A percentile compares a stretch with the other conserved stretches of the same genome.
Conservation (phyloP, 805 yeast genomes). For the Suhomyces canberraensis region DNA sequence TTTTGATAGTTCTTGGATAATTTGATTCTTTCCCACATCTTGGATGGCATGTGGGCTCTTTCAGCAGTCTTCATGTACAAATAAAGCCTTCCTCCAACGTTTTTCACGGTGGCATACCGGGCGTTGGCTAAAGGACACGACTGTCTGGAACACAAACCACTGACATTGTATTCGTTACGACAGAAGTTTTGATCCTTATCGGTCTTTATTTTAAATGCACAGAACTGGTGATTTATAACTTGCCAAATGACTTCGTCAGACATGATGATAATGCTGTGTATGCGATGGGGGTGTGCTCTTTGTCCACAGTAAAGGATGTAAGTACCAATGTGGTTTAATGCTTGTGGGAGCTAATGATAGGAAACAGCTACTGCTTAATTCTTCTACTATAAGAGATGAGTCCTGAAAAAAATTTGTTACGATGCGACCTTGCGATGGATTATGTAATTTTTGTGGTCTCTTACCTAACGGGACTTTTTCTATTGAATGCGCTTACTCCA, state of each 20-base stretch:
- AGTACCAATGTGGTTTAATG: no score
- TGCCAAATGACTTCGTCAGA: slow-evolving; percentile 94
- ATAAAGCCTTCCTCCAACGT: slow-evolving; percentile 73
- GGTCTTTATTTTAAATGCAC: slow-evolving; percentile 89
- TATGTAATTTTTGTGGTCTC: not conserved
- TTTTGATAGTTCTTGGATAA: slow-evolving; percentile 83
- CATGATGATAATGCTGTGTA: slow-evolving; percentile 17
- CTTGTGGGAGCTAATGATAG: no score
- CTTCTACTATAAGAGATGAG: not conserved
- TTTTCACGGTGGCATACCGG: slow-evolving; percentile 82
- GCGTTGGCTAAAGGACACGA: slow-evolving; percentile 97
- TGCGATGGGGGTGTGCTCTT: not conserved
- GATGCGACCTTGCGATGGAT: slow-evolving; percentile 1
- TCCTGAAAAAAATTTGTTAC: slow-evolving; percentile 3
- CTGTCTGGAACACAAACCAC: slow-evolving; percentile 88
- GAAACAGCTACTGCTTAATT: no score
- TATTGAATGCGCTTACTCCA: not conserved
- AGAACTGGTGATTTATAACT: slow-evolving; percentile 90
- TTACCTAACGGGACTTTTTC: slow-evolving; percentile 3
- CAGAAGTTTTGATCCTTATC: slow-evolving; percentile 90
- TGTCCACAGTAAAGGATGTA: no score
- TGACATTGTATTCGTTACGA: slow-evolving; percentile 92
- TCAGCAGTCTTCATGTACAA: slow-evolving; percentile 96
- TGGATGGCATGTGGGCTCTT: slow-evolving; percentile 92
- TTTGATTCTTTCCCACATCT: slow-evolving; percentile 92